Evolutionary conservation across 164 flowering plant species (phyloP), one percentile per base, ranked within the genome.

Genomic region (Chloranthus sessilifolius): DNA sequence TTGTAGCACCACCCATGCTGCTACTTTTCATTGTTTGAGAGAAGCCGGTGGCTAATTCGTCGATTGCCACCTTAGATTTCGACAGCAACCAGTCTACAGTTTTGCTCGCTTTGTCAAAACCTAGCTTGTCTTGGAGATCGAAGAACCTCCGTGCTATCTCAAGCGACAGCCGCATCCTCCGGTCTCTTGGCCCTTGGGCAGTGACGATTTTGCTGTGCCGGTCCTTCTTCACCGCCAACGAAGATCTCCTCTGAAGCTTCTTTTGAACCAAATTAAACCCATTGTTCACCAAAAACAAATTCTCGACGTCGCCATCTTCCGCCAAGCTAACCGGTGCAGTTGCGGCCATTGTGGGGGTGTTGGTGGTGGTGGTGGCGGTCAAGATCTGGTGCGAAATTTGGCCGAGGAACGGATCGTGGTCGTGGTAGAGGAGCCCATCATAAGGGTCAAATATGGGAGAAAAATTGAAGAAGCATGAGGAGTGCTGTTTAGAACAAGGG

Each of bases 191-290:
- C 2, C 95, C 88, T 47, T 65, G 72, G 8, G 82, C 83, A 0
- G 92, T 84, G 37, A 50, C 56, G 49, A 87, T 87, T 78, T 87
- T 87, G 76, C 85, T 81, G 64, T 83, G 95, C 14, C 88, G 68
- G 15, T 83, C 88, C 53, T 61, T 74, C 61, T 76, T 83, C 1
- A 22, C 25, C 24, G 1, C 43, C 14, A 4, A 11, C 5, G 37
- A 12, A 23, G 36, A 15, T 7, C 14, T 22, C n/a, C n/a, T n/a
- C n/a, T n/a, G n/a, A n/a, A n/a, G 16, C 14, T 9, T 7, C 14
- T 30, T 14, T 23, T 28, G 36, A n/a, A 3, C 9, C 2, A 25
- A 16, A 16, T 7, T 42, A 34, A 28, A 7, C n/a, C n/a, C n/a
- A n/a, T n/a, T n/a, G n/a, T n/a, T n/a, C n/a, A n/a, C n/a, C 11